Evolutionary conservation across 331 rosid genomes (phyloP), one percentile per base, ranked within the genome.

Genomic region (Phaseolus coccineus): DNA sequence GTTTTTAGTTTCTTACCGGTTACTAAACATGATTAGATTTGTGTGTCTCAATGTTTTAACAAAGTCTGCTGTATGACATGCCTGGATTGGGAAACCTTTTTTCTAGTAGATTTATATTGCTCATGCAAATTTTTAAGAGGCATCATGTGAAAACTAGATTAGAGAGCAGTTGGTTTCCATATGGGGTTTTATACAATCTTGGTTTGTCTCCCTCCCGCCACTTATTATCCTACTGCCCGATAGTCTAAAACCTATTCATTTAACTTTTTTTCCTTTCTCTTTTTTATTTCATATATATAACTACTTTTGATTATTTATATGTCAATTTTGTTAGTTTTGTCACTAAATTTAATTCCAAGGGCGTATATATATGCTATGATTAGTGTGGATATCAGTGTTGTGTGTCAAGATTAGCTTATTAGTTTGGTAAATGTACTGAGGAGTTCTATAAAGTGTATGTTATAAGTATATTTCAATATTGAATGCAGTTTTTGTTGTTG

Each of bases 141-240:
- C 13, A 44, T 44, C 14, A 10, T 44, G 9, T 56, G 57, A 27
- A 19, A n/a, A 11, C 44, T 57, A 15, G 40, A 19, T 47, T 48
- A 39, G 2, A 27, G 10, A 73, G 58, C 14, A 50, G 67, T 83
- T 72, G 39, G 56, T 56, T 65, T 28, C 19, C 44, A 28, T 4
- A 40, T 59, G 42, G 1, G 8, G 46, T 59, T 37, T 61, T 37
- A 8, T 15, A 8, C 30, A 16, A 2, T 31, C 35, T 22, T 3
- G 2, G 9, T 6, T 8, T 6, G 11, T 13, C 22, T 28, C 3
- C 8, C n/a, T 13, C 5, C 3, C 3, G 24, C n/a, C 6, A 1
- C 35, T 5, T 35, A 5, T 25, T 14, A 14, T 13, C 48, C 68
- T 6, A 11, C 25, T 40, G 9, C 42, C 42, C 13, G 7, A 39